A percentile compares a stretch with the other conserved stretches of the same genome.
Conservation (phyloP, 768 basidiomycete genomes). For the Calocera viscosa region DNA sequence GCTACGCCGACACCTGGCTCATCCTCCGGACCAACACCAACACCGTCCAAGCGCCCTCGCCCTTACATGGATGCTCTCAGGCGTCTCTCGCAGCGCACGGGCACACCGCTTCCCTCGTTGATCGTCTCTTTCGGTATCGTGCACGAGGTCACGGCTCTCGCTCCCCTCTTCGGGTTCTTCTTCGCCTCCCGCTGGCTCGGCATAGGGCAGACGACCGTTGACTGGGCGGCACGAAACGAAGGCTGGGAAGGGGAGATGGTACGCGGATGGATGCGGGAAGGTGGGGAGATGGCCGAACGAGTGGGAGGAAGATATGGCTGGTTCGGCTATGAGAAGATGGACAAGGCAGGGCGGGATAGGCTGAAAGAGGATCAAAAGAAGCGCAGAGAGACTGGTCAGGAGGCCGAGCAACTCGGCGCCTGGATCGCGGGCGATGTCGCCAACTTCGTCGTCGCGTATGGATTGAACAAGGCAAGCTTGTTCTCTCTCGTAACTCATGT, state of each 20-base stretch:
- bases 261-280: constrained; percentile 60
- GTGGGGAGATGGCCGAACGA: constrained; percentile 53
- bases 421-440: constrained; percentile 62
- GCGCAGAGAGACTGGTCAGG: constrained; percentile 8
- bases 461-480: constrained; percentile 52
- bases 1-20: not conserved
- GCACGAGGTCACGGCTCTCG: constrained; percentile 73
- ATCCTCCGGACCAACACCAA: not conserved
- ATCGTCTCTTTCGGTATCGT: constrained; percentile 65
- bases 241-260: constrained; percentile 36
- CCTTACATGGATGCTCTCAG: not conserved
- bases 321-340: constrained; percentile 59
- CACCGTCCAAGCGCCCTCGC: not conserved
- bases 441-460: constrained; percentile 73
- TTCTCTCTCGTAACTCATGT: not conserved
- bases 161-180: constrained; percentile 63
- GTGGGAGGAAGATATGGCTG: constrained; percentile 68
- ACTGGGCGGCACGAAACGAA: constrained; percentile 20
- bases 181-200: constrained; percentile 54
- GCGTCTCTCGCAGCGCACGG: constrained; percentile 50
- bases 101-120: constrained; percentile 65
- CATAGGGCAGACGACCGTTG: constrained; percentile 53
- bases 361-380: constrained; percentile 13
- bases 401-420: not conserved
- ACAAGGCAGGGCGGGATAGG: constrained; percentile 12